phyloP scores from a whole-genome alignment of 306 rosid genomes.

The Trifolium subterraneum region DNA sequence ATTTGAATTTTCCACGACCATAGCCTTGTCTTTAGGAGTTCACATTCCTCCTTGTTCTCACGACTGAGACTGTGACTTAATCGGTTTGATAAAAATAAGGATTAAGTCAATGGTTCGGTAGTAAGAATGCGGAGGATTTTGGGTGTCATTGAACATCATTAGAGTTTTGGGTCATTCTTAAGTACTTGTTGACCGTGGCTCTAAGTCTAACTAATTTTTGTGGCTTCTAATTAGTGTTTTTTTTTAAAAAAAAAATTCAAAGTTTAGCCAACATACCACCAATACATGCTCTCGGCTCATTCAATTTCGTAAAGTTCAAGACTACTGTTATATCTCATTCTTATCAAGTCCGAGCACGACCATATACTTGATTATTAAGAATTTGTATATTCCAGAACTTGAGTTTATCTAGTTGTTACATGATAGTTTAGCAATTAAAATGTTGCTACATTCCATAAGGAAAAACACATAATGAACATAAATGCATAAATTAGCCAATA shows the following conservation, averaged over 20 bases:
- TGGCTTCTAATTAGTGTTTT: not conserved
- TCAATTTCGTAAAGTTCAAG: constrained; percentile 22
- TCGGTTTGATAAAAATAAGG: not conserved
- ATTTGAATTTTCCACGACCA: not conserved
- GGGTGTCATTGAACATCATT: not conserved
- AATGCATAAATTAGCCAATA: constrained; percentile 9
- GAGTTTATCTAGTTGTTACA: not conserved
- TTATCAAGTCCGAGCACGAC: not conserved
- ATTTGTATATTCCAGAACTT: not conserved
- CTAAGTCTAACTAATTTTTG: not conserved
- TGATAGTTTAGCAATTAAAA: constrained; percentile 12
- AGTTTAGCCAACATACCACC: not conserved
- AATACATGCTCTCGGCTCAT: not conserved
- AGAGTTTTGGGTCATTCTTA: too few relatives aligned
- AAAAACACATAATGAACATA: constrained; percentile 18
- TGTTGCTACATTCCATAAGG: constrained; percentile 6
- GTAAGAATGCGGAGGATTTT: not conserved
- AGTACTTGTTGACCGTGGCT: too few relatives aligned
- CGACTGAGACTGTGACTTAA: not conserved
- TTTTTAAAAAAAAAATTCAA: not conserved
- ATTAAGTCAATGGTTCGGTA: not conserved
- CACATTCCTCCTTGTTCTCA: not conserved
- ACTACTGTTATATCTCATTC: constrained; percentile 12
- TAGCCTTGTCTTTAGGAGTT: not conserved
- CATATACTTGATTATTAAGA: not conserved